Evolutionary conservation across 495 filamentous ascomycete species (phyloP).

Genomic region (Penicillium egyptiacum): DNA sequence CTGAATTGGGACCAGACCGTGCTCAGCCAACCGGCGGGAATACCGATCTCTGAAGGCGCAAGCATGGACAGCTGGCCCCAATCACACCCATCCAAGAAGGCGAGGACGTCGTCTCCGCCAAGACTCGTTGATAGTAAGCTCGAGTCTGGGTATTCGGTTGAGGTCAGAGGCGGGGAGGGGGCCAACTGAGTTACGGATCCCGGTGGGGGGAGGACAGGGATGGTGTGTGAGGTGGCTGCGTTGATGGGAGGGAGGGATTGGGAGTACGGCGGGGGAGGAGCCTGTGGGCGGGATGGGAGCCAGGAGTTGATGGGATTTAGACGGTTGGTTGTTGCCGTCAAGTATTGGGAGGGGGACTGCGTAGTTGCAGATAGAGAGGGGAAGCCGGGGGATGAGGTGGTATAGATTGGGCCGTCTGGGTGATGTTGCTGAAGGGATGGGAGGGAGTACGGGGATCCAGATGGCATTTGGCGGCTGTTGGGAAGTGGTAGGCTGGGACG

Average conservation of each 20-base stretch:
- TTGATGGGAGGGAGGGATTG: constrained; percentile 46
- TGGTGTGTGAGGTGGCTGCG: constrained; percentile 29
- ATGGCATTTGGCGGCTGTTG: constrained; percentile 37
- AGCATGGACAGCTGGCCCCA: constrained; percentile 35
- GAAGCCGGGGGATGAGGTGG: constrained; percentile 39
- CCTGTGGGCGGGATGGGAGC: constrained; percentile 38
- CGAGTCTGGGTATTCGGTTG: constrained; percentile 32
- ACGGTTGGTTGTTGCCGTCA: constrained; percentile 35
- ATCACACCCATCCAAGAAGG: constrained; percentile 50
- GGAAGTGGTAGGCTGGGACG: constrained; percentile 48
- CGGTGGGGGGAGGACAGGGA: constrained; percentile 39
- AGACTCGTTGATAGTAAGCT: constrained; percentile 40
- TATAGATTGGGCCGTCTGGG: constrained; percentile 39
- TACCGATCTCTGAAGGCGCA: constrained; percentile 37
- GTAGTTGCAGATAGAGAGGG: constrained; percentile 37
- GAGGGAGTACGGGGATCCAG: constrained; percentile 43
- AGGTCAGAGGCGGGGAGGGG: constrained; percentile 40
- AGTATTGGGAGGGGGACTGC: constrained; percentile 37
- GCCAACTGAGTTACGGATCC: constrained; percentile 36
- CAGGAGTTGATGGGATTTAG: constrained; percentile 46
- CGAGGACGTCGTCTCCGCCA: constrained; percentile 49
- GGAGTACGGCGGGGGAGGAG: constrained; percentile 40
- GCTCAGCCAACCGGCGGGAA: constrained; percentile 44
- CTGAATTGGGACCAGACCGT: constrained; percentile 42
- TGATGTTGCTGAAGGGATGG: constrained; percentile 46